Evolutionary conservation across 495 filamentous ascomycete species (phyloP).

Genomic region (Amorphotheca resinae): DNA sequence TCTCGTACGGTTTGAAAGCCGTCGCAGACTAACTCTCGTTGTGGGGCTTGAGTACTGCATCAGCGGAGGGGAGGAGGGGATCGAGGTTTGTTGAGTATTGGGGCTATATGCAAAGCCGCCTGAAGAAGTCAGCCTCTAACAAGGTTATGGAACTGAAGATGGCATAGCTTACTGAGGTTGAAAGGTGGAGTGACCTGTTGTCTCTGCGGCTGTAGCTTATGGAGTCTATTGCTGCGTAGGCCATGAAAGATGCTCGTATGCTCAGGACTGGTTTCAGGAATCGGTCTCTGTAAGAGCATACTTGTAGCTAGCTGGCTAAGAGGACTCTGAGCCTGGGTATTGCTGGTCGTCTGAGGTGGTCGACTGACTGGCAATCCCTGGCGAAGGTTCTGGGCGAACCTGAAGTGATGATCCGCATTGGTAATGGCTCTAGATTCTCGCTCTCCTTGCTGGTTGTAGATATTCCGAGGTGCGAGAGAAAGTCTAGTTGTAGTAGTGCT

Average conservation of each 20-base stretch:
- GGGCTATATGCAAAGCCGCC: conserved; percentile 15
- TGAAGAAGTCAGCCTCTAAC: conserved; percentile 9
- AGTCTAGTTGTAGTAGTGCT: conserved; percentile 5
- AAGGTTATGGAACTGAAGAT: not conserved
- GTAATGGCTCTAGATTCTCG: conserved; percentile 8
- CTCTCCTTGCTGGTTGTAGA: conserved; percentile 6
- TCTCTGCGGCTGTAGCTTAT: conserved; percentile 19
- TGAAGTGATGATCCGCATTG: conserved; percentile 17
- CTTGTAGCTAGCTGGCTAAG: conserved; percentile 9
- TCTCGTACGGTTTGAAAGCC: conserved; percentile 8
- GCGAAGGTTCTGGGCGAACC: conserved; percentile 16
- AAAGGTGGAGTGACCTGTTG: conserved; percentile 24
- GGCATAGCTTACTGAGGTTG: conserved; percentile 21
- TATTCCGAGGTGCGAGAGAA: conserved; percentile 11
- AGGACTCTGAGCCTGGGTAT: not conserved
- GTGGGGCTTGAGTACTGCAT: conserved; percentile 29
- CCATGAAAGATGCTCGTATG: not conserved
- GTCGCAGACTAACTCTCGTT: conserved; percentile 23
- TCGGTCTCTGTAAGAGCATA: conserved; percentile 9
- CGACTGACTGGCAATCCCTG: conserved; percentile 5
- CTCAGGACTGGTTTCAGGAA: not conserved
- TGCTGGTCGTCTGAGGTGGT: not conserved
- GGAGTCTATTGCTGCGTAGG: conserved; percentile 10
- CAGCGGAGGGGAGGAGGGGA: conserved; percentile 25
- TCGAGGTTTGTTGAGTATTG: conserved; percentile 9